Percentiles rank a stretch among this genome's conserved stretches.
These are phyloP conservation scores for Flueggea neowawraea DNA, from an alignment of 441 rosid genomes.

Conservation along the genomic window DNA sequence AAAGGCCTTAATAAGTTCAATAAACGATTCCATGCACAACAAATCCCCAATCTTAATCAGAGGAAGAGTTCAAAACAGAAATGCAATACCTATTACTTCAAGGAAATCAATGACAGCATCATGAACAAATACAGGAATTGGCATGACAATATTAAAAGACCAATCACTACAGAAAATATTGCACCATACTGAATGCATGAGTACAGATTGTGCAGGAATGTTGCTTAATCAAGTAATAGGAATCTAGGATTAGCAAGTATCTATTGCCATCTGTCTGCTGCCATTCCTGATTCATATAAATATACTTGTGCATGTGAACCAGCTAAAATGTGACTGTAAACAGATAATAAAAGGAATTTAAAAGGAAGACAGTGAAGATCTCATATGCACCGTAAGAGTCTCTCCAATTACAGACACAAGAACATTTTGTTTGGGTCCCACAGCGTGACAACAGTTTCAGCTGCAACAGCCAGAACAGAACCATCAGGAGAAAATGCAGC, in stretches of 20 bases:
- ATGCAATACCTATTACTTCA: not conserved
- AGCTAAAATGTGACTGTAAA: no score
- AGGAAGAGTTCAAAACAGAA: not conserved
- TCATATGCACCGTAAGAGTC: slow-evolving; percentile 45
- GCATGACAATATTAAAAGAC: not conserved
- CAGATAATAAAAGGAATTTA: not conserved
- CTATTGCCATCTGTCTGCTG: no score
- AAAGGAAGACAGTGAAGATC: not conserved
- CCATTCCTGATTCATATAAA: no score
- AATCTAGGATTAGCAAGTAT: no score
- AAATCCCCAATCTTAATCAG: not conserved
- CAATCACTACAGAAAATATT: not conserved
- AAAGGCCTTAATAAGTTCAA: no score
- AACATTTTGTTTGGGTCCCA: slow-evolving; percentile 88
- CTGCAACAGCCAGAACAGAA: slow-evolving; percentile 95
- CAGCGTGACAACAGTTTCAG: slow-evolving; percentile 80
- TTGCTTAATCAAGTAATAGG: no score
- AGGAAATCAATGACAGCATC: not conserved
- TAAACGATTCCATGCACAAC: no score
- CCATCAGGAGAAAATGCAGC: slow-evolving; percentile 97
- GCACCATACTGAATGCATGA: no score
- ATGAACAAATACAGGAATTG: not conserved
- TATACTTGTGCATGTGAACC: no score
- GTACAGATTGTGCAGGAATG: no score
- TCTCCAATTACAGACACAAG: slow-evolving; percentile 88